Percentiles rank a stretch among this genome's conserved stretches.
These are phyloP conservation scores for Stephania cephalantha DNA, from an alignment of 164 flowering plant genomes.

Conservation along the genomic window DNA sequence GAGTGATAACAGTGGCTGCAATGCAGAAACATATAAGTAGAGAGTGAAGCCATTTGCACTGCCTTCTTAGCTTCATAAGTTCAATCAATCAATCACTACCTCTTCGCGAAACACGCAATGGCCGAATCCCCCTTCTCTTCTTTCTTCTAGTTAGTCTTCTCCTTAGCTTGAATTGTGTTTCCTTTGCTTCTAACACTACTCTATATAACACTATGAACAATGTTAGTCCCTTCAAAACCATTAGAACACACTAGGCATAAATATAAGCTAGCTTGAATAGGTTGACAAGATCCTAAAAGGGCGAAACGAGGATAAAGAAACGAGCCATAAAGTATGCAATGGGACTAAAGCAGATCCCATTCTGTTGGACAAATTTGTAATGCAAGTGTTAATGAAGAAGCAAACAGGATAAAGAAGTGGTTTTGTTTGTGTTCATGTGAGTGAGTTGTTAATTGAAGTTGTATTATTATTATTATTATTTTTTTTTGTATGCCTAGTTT, in stretches of 20 bases:
- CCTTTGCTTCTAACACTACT: not conserved
- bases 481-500: constrained; percentile 1
- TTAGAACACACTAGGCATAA: not conserved
- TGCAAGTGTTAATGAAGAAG: not conserved
- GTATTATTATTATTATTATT: not conserved
- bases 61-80: constrained; percentile 21
- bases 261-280: not conserved
- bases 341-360: not conserved
- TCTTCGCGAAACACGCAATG: too few species aligned
- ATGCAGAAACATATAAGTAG: constrained; percentile 21
- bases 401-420: not conserved
- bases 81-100: not conserved
- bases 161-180: not conserved
- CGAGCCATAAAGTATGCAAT: not conserved
- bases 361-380: not conserved
- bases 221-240: constrained; percentile 2
- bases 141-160: not conserved
- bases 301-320: not conserved
- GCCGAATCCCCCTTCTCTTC: not conserved
- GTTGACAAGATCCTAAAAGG: not conserved
- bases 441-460: not conserved
- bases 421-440: not conserved
- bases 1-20: constrained; percentile 25
- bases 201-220: constrained; percentile 2
- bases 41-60: constrained; percentile 10